Evolutionary conservation across 352 stramenopile species (phyloP).

Genomic region (Globisporangium radiosum): DNA sequence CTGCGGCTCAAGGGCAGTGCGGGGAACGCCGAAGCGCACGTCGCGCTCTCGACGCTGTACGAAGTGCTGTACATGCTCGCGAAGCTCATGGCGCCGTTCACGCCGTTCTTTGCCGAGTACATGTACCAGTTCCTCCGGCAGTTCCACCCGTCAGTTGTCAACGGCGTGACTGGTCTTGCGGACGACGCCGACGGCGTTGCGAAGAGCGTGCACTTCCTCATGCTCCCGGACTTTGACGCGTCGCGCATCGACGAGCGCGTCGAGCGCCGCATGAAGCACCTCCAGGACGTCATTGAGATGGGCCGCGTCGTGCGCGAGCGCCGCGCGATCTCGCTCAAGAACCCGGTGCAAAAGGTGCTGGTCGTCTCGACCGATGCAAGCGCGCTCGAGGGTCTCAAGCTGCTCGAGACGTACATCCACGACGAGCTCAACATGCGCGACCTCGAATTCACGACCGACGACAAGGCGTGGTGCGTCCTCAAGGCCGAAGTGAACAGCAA

Average conservation of each 20-base stretch:
- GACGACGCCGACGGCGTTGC: constrained; percentile 89
- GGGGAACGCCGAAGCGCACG: constrained; percentile 77
- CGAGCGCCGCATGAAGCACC: constrained; percentile 91
- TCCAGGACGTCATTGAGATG: constrained; percentile 97
- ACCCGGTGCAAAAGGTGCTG: constrained; percentile 95
- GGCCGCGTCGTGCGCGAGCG: constrained; percentile 95
- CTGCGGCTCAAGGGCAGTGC: constrained; percentile 95
- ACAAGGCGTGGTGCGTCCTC: constrained; percentile 90
- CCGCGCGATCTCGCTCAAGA: constrained; percentile 96
- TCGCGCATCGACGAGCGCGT: constrained; percentile 91
- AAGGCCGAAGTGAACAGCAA: constrained; percentile 94
- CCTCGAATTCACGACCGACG: constrained; percentile 86
- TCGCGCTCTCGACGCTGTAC: constrained; percentile 94
- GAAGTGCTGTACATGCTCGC: constrained; percentile 95
- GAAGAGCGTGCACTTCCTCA: constrained; percentile 95
- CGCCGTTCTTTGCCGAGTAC: constrained; percentile 99
- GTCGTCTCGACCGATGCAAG: constrained; percentile 89
- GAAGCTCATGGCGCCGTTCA: constrained; percentile 98
- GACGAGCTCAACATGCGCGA: constrained; percentile 97
- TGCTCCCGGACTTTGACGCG: constrained; percentile 91
- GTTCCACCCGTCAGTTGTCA: constrained; percentile 89
- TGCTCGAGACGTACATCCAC: constrained; percentile 92
- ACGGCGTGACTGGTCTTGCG: constrained; percentile 37
- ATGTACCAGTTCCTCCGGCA: constrained; percentile 98
- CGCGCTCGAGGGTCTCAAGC: constrained; percentile 67